Evolutionary conservation across 2,329 filamentous ascomycete species (phyloP), one percentile per base, ranked within the genome.

Genomic region (Drechmeria coniospora): DNA sequence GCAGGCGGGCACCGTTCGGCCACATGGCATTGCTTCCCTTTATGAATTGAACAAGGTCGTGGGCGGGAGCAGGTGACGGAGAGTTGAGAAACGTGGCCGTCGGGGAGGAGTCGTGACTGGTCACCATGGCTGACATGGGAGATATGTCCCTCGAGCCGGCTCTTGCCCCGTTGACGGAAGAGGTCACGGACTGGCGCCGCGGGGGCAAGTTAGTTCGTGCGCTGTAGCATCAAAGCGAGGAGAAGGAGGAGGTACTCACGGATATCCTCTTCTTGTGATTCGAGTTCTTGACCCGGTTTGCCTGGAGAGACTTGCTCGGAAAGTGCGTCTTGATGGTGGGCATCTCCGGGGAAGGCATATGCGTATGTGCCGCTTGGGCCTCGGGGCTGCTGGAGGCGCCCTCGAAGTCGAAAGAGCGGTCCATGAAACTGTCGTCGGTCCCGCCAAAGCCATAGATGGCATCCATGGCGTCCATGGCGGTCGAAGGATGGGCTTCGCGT

Each of bases 361-460:
- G 44, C 8, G 35, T 28, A 20, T 36, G 44, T 10, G 32, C 36
- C 19, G 36, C 41, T 10, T 41, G 26, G 7, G 50, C 53, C 31
- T 57, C 61, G 5, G 71, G 68, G 34, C 68, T 76, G 38, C 61
- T 70, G 2, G 66, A 63, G 7, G 63, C 63, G 38, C 66, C 69
- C 11, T 65, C 62, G 41, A 75, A 74, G 36, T 71, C 64, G 38
- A 73, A 69, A 26, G 58, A 51, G 25, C 54, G 51, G 28, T 62
- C 54, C 54, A 65, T 59, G 28, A 56, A 56, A 37, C 54, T 54
- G 33, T 63, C 60, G 31, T 50, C 47, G 12, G 47, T 38, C n/a
- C 49, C 42, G 17, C 36, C 33, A 30, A 53, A 51, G 20, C 32
- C 39, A 27, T 50, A 53, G 5, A 53, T 31, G 25, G 36, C 42